Evolutionary conservation across 2,329 filamentous ascomycete genomes (phyloP), one percentile per base, ranked within the genome.

Genomic region (Pseudocercospora cruenta): DNA sequence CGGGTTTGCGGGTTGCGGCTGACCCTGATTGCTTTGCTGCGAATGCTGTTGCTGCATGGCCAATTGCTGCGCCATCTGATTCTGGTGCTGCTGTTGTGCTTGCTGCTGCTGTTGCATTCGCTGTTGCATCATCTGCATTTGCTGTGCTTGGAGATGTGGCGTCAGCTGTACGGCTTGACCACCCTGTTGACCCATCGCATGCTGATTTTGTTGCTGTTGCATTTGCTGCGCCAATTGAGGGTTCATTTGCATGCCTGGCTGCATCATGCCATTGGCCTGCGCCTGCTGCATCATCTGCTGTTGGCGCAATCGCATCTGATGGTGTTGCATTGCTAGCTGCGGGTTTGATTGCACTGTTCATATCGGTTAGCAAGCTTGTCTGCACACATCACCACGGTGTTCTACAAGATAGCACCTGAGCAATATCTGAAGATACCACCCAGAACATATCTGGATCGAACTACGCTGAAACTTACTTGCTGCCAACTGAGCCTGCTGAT

Each of bases 31-130:
- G 66, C 82, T 84, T 60, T 80, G 78, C 71, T 84, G 82, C 0
- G 82, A 83, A 36, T 80, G 78, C 1, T 77, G 82, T 63, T 84
- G 82, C 67, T 83, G 82, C 82, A 84, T 78, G 5, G 76, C 75
- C 66, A 78, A 70, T 51, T 79, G 77, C 67, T 80, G 78, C 43
- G 77, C 74, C 70, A 79, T 75, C 64, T 81, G 80, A 63, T 80
- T 78, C 26, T 80, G 80, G 69, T 80, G 70, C 62, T 75, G 73
- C 26, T 69, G 68, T 24, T 68, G 68, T 49, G 70, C 69, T 54
- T 78, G 76, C 31, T 78, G 79, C 70, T 80, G 79, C 62, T 80
- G 78, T 36, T 78, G 68, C 59, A 73, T 69, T 61, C 73, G 70
- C 57, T 74, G 72, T 65, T 77, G 78, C 57, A 80, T 78, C 60